Conservation (phyloP, 116 monocot genomes). For the Papilionanthe hybrid region DNA sequence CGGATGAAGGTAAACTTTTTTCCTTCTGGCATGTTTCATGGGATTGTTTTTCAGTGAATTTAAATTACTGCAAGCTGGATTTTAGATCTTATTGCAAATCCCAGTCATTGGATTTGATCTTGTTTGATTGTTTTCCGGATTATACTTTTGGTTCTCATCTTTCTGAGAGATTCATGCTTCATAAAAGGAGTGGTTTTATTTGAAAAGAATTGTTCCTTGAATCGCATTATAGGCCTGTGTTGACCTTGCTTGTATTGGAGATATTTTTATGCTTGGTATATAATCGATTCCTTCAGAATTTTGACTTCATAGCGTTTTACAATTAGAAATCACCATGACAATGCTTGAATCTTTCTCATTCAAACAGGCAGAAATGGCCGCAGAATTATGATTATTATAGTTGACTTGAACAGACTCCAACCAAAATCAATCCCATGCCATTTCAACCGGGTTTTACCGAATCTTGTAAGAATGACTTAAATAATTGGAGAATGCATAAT, state of each 20-base stretch:
- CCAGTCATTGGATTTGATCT: background rate
- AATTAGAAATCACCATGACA: background rate
- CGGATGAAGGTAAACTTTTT: constrained; percentile 23
- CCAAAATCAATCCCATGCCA: too few relatives aligned
- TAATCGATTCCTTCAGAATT: too few relatives aligned
- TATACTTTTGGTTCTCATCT: background rate
- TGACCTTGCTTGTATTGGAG: too few relatives aligned
- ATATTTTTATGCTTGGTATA: too few relatives aligned
- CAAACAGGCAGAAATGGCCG: background rate
- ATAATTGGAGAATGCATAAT: too few relatives aligned
- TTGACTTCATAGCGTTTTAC: background rate
- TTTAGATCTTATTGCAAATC: background rate
- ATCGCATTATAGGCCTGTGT: too few relatives aligned
- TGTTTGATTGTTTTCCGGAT: background rate
- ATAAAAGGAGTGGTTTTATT: too few relatives aligned
- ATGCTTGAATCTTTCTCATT: background rate
- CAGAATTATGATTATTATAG: background rate
- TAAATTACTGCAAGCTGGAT: background rate
- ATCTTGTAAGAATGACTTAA: too few relatives aligned
- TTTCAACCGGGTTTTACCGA: too few relatives aligned
- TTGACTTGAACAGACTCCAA: background rate
- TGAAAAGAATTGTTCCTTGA: too few relatives aligned
- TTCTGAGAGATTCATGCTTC: background rate
- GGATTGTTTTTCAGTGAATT: background rate
- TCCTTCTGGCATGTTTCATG: background rate